Conservation (phyloP, 306 rosid species). For the Sesbania bispinosa region DNA sequence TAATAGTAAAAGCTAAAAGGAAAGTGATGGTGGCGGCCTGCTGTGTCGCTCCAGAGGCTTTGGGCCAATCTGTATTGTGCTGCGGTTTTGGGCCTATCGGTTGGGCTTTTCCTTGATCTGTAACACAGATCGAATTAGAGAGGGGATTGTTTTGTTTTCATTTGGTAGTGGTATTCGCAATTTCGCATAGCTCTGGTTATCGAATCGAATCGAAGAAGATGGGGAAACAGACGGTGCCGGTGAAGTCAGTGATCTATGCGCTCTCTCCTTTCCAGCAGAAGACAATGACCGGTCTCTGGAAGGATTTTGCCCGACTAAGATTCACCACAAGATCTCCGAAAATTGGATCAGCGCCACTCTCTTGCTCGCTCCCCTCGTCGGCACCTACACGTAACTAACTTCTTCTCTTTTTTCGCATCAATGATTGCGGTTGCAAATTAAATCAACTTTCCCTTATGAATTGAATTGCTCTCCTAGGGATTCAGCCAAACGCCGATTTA, state of each 20-base stretch:
- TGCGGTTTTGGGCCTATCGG: too few relatives aligned
- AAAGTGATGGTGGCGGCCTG: too few relatives aligned
- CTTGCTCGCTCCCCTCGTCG: conserved; percentile 61
- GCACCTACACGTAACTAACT: conserved; percentile 48
- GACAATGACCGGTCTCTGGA: conserved; percentile 79
- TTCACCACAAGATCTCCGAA: conserved; percentile 87
- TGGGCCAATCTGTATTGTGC: too few relatives aligned
- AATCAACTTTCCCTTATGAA: neutral
- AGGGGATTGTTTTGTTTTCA: too few relatives aligned
- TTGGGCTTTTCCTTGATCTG: too few relatives aligned
- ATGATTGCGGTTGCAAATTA: too few relatives aligned
- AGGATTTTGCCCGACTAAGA: conserved; percentile 69
- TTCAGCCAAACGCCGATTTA: neutral
- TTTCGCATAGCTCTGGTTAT: too few relatives aligned
- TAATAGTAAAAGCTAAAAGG: too few relatives aligned
- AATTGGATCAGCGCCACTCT: conserved; percentile 80
- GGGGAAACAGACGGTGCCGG: conserved; percentile 66
- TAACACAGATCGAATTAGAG: too few relatives aligned
- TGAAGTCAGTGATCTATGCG: conserved; percentile 75
- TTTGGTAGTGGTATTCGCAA: too few relatives aligned
- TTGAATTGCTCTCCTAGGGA: neutral
- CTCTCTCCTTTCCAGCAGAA: conserved; percentile 93
- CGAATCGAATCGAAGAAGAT: conserved; percentile 18
- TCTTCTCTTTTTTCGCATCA: neutral
- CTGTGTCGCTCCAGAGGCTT: too few relatives aligned